Conservation (phyloP, 495 filamentous ascomycete genomes). For the Paragyromitra xinjiangensis region DNA sequence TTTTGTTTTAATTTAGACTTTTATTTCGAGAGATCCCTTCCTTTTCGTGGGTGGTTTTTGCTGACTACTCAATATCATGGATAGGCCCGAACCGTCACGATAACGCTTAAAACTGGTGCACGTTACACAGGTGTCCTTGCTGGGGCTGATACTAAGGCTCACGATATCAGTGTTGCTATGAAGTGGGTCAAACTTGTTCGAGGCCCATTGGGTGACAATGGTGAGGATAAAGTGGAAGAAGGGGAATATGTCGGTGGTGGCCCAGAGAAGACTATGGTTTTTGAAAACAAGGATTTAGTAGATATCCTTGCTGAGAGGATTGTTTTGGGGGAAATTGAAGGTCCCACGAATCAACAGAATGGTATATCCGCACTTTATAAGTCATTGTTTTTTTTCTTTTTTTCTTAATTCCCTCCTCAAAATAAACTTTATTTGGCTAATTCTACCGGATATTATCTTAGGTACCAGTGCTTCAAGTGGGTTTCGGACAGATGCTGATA, state of each 20-base stretch:
- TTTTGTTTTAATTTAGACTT: neutral
- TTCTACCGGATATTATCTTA: constrained; percentile 12
- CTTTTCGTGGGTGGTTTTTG: constrained; percentile 10
- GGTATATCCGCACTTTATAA: constrained; percentile 64
- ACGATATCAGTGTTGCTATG: constrained; percentile 71
- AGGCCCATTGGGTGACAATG: constrained; percentile 62
- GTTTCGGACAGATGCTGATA: constrained; percentile 85
- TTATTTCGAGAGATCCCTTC: neutral
- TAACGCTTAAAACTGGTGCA: constrained; percentile 75
- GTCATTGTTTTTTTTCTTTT: neutral
- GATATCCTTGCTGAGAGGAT: constrained; percentile 70
- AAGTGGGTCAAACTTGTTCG: constrained; percentile 83
- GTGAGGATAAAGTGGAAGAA: constrained; percentile 66
- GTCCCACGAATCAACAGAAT: constrained; percentile 68
- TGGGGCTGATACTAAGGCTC: constrained; percentile 67
- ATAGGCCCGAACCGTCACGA: constrained; percentile 61
- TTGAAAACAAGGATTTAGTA: constrained; percentile 78
- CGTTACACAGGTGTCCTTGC: constrained; percentile 77
- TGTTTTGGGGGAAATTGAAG: constrained; percentile 50
- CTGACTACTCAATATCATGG: constrained; percentile 17
- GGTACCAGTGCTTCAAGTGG: constrained; percentile 41
- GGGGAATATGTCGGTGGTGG: constrained; percentile 69
- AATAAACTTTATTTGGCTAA: constrained; percentile 14
- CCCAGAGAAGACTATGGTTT: constrained; percentile 76
- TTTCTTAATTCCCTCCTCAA: no score